Evolutionary conservation across 1,284 basidiomycete genomes (phyloP), one percentile per base, ranked within the genome.

Genomic region (Trametes polyzona): DNA sequence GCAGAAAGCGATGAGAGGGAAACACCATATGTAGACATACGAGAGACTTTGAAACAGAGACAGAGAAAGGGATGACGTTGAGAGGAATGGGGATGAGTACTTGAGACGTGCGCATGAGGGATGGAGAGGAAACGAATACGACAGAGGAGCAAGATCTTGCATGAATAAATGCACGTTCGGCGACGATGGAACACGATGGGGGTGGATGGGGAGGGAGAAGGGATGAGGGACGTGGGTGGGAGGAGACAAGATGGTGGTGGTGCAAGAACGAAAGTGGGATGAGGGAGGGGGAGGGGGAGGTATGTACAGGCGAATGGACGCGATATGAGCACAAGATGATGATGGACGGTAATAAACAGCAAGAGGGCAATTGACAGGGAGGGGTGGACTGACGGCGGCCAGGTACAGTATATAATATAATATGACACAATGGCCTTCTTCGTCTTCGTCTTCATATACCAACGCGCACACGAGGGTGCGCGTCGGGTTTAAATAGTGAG

Each of bases 401-500:
- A 33, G 35, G 29, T 48, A 57, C 55, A 51, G 30, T 26, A 44
- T 16, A 33, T 41, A 47, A 30, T 49, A 53, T 36, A 16, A 51
- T 43, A 44, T 23, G 46, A 47, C 43, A 47, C 51, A 42, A 37
- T 17, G 39, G 32, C 35, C 43, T 37, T 37, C 23, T 35, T 29
- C 35, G n/a, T 48, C 21, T 14, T 46, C 17, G 17, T n/a, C 10
- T 37, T 43, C 41, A 16, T 23, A 19, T 16, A 36, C n/a, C 32
- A 23, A 23, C 19, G 30, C 35, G 39, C 27, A 29, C 47, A 29
- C 19, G 39, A 33, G 42, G 24, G 21, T 17, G 29, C 17, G 23
- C 12, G 27, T 23, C n/a, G 11, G 21, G 9, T 27, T 67, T 56
- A 70, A 41, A 70, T 56, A 52, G 63, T 61, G 43, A 69, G 66